These are phyloP conservation scores for Tremella fuciformis DNA, from an alignment of 768 basidiomycete genomes.

Conservation along the genomic window DNA sequence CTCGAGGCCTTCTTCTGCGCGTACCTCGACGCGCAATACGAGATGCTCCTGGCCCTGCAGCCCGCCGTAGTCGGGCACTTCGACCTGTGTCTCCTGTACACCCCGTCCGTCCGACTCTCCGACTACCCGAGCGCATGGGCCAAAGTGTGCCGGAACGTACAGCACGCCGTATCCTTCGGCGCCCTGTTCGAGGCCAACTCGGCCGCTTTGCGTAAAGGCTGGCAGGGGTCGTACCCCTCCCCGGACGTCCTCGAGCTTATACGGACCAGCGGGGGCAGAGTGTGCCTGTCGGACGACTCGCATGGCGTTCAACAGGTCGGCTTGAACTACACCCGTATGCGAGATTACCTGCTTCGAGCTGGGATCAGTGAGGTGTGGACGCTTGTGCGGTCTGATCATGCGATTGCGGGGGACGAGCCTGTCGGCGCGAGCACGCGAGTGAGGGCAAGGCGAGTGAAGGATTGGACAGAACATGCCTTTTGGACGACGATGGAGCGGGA, in stretches of 20 bases:
- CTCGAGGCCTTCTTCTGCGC: slow-evolving; percentile 47
- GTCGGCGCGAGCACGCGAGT: slow-evolving; percentile 31
- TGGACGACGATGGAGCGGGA: slow-evolving; percentile 25
- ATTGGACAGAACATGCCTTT: slow-evolving; percentile 38
- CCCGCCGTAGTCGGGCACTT: slow-evolving; percentile 92
- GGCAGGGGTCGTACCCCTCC: slow-evolving; percentile 80
- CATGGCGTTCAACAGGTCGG: slow-evolving; percentile 87
- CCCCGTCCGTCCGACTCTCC: slow-evolving; percentile 60
- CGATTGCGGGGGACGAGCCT: slow-evolving; percentile 9
- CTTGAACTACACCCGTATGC: slow-evolving; percentile 70
- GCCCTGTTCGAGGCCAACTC: slow-evolving; percentile 91
- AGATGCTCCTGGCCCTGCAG: slow-evolving; percentile 65
- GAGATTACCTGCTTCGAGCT: slow-evolving; percentile 63
- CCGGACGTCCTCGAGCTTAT: slow-evolving; percentile 71
- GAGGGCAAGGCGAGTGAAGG: slow-evolving; percentile 20
- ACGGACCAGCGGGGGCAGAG: slow-evolving; percentile 62
- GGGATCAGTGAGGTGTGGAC: slow-evolving; percentile 59
- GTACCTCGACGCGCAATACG: slow-evolving; percentile 84
- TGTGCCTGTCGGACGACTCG: slow-evolving; percentile 91
- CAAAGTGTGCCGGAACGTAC: slow-evolving; percentile 71
- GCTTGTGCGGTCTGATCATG: slow-evolving; percentile 27
- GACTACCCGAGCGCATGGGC: slow-evolving; percentile 56
- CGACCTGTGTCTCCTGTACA: slow-evolving; percentile 85
- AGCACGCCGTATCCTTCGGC: slow-evolving; percentile 70
- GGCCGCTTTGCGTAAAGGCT: slow-evolving; percentile 87